Evolutionary conservation across 257 asterid genomes (phyloP).

Genomic region (Solanum corneliomulleri): DNA sequence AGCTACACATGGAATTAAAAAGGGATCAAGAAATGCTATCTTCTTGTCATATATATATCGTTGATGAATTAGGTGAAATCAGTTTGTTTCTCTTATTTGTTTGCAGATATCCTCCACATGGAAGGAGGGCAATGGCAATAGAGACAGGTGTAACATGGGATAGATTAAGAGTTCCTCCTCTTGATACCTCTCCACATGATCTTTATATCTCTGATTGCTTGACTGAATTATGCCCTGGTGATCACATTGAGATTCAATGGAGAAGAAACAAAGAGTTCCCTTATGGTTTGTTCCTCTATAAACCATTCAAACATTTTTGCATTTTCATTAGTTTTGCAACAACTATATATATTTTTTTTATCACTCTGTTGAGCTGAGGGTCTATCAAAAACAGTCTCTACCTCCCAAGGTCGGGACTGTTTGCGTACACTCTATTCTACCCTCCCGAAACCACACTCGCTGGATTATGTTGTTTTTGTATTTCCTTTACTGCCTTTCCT

Average conservation of each 20-base stretch:
- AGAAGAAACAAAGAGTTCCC: conserved; percentile 79
- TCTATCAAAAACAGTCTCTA: background rate
- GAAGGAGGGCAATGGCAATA: conserved; percentile 49
- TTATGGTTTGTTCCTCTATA: conserved; percentile 45
- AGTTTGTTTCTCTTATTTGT: background rate
- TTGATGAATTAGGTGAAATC: background rate
- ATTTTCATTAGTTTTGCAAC: background rate
- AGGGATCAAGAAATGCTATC: background rate
- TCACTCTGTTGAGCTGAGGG: background rate
- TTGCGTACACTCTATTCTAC: background rate
- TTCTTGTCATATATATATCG: background rate
- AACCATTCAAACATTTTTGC: background rate
- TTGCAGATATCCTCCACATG: conserved; percentile 76
- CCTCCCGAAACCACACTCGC: background rate
- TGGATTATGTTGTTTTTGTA: background rate
- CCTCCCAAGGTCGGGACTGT: background rate
- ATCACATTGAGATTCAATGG: conserved; percentile 90
- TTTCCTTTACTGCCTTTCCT: background rate
- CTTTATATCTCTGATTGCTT: conserved; percentile 69
- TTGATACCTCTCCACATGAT: conserved; percentile 47
- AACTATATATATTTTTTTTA: background rate
- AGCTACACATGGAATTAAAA: background rate
- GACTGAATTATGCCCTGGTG: conserved; percentile 59
- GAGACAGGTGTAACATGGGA: conserved; percentile 81
- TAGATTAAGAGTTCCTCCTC: conserved; percentile 61